Evolutionary conservation across 2,329 filamentous ascomycete species (phyloP), one percentile per base, ranked within the genome.

Genomic region (Cordyceps farinosa): DNA sequence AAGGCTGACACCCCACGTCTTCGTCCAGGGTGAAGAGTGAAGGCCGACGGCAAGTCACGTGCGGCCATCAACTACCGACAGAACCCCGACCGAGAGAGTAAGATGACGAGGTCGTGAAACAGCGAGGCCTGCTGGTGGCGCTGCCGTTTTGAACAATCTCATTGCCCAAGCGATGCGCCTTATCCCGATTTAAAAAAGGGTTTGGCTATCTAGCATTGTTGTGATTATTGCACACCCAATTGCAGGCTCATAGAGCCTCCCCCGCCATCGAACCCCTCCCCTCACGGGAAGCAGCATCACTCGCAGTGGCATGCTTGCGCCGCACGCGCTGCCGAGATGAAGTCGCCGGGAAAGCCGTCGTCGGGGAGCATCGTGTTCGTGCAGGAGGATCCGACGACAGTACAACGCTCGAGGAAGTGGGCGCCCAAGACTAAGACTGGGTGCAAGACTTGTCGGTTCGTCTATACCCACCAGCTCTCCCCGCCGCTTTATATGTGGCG

Each of bases 381-480:
- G 47, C 57, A 60, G 17, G 57, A 60, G 27, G 57, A 60, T 29
- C 56, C 56, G 32, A 60, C 47, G 27, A 60, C 56, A 8, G 6
- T 60, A 9, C 56, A 60, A 10, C 45, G 56, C 44, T 30, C 27
- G 11, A 60, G 56, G 15, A 60, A 60, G 22, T 62, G 60, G 60
- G 60, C 60, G 7, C 60, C 60, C 11, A 62, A 62, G 22, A 55
- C 50, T 13, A 62, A 62, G 27, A 62, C 60, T 15, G 60, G 60
- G 11, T 62, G 60, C 50, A 55, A 55, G 60, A 62, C 60, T 32
- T 62, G 60, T 27, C 60, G 60, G 60, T 62, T 38, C 30, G 60
- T 62, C 8, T 8, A 29, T n/a, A 44, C 51, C 57, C 38, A 32
- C 3, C 1, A 29, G 10, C 48, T 34, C 3, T 42, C 5, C 15